phyloP scores from a whole-genome alignment of 208 protist species.

The Leishmania guyanensis region DNA sequence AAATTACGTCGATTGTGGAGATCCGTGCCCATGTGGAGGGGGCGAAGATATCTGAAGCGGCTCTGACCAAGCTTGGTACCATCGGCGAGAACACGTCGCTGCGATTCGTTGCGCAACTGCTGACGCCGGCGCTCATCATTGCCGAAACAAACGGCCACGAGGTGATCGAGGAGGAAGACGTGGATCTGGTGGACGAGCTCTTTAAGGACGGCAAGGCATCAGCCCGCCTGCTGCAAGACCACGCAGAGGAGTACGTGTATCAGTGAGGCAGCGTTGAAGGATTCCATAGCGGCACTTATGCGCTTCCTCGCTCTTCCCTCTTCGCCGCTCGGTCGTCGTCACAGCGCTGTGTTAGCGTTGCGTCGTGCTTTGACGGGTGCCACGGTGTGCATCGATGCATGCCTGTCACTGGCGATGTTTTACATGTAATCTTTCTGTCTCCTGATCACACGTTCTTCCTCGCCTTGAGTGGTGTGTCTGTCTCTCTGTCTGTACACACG shows the following conservation, averaged over 20 bases:
- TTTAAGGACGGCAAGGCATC: constrained; percentile 98
- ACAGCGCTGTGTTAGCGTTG: not conserved
- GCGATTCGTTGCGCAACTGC: constrained; percentile 97
- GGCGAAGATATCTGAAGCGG: constrained; percentile 92
- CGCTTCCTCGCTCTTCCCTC: not conserved
- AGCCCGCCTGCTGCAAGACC: constrained; percentile 82
- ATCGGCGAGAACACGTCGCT: constrained; percentile 96
- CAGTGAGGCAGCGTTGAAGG: constrained; percentile 48
- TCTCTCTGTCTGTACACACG: not conserved
- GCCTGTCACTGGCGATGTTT: not conserved
- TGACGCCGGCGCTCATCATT: constrained; percentile 97
- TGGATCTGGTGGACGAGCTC: constrained; percentile 95
- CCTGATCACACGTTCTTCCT: not conserved
- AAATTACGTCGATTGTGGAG: constrained; percentile 96
- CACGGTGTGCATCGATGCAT: not conserved
- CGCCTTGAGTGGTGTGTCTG: not conserved
- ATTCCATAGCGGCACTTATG: not conserved
- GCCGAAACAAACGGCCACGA: constrained; percentile 95
- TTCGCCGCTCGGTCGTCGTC: not conserved
- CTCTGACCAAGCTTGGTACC: constrained; percentile 88
- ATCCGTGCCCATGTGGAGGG: constrained; percentile 96
- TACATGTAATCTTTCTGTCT: not conserved
- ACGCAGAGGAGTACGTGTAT: constrained; percentile 92
- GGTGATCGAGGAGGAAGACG: constrained; percentile 91
- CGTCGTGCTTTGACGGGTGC: not conserved